A percentile compares a stretch with the other conserved stretches of the same genome.
Conservation (phyloP, 805 yeast species). For the Tetrapisispora arboricola region DNA sequence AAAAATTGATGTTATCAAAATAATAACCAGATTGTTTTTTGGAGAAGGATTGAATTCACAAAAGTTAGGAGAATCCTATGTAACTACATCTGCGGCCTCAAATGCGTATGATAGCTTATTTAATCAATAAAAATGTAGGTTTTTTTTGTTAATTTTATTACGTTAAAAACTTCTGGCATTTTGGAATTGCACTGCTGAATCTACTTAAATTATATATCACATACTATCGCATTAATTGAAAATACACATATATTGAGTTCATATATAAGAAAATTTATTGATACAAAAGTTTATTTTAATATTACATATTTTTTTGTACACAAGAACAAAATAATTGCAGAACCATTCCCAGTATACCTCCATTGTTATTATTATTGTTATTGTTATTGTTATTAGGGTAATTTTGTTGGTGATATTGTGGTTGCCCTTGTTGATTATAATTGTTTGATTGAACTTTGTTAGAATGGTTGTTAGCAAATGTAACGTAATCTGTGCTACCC, state of each 20-base stretch:
- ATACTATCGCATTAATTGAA: too few relatives aligned
- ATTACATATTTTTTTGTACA: conserved; percentile 18
- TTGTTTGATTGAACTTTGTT: conserved; percentile 1
- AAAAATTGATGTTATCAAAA: conserved; percentile 8
- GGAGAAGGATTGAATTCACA: conserved; percentile 9
- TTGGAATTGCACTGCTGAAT: too few relatives aligned
- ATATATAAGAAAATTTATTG: too few relatives aligned
- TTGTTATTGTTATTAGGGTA: conserved; percentile 2
- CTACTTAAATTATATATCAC: too few relatives aligned
- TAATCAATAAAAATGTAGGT: conserved; percentile 10
- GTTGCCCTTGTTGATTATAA: conserved; percentile 13
- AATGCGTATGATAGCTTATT: conserved; percentile 18
- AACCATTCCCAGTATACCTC: conserved; percentile 19
- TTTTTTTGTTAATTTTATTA: background rate
- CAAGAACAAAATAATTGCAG: conserved; percentile 30
- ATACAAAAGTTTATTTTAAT: background rate
- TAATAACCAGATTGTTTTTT: conserved; percentile 15
- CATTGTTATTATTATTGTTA: conserved; percentile 7
- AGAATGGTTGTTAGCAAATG: conserved; percentile 1
- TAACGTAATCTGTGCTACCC: conserved; percentile 10
- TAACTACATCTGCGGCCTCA: conserved; percentile 1
- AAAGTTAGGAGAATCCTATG: background rate
- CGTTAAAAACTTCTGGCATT: too few relatives aligned
- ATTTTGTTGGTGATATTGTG: conserved; percentile 23
- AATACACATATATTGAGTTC: too few relatives aligned